A percentile compares a stretch with the other conserved stretches of the same genome.
These are phyloP conservation scores for Trichoderma orchidacearum DNA, from an alignment of 495 filamentous ascomycete genomes.

Conservation along the genomic window DNA sequence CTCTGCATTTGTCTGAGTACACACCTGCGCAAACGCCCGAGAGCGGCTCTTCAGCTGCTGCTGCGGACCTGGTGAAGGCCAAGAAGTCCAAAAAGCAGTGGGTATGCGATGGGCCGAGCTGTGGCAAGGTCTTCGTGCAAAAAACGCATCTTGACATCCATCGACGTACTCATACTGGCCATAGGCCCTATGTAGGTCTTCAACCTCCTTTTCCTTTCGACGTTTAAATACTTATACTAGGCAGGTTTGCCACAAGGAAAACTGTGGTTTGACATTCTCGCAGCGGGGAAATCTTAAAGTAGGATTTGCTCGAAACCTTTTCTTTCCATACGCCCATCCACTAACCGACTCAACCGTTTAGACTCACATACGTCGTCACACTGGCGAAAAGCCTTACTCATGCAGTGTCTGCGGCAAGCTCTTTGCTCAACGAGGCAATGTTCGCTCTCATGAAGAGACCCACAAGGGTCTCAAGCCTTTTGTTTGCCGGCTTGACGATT, in stretches of 20 bases:
- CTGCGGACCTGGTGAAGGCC: background rate
- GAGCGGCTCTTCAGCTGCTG: background rate
- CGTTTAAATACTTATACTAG: background rate
- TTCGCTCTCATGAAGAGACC: slow-evolving; percentile 66
- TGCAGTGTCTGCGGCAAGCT: slow-evolving; percentile 73
- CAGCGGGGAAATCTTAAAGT: slow-evolving; percentile 85
- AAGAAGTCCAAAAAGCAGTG: slow-evolving; percentile 44
- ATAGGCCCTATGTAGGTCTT: slow-evolving; percentile 71
- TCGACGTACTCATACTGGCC: slow-evolving; percentile 75
- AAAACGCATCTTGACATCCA: slow-evolving; percentile 94
- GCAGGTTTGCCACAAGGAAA: slow-evolving; percentile 59
- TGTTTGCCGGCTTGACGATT: slow-evolving; percentile 58
- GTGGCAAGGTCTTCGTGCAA: slow-evolving; percentile 74
- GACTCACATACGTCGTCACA: slow-evolving; percentile 74
- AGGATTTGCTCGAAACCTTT: slow-evolving; percentile 9
- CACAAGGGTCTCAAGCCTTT: slow-evolving; percentile 64
- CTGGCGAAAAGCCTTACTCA: slow-evolving; percentile 70
- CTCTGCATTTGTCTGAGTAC: too few relatives aligned
- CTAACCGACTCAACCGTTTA: slow-evolving; percentile 15
- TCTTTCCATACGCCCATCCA: background rate
- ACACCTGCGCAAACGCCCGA: background rate
- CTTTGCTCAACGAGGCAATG: slow-evolving; percentile 81
- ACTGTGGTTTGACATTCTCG: slow-evolving; percentile 71
- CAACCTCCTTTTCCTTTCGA: background rate
- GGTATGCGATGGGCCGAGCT: slow-evolving; percentile 59